phyloP scores from a whole-genome alignment of 192 early-diverging fungal genomes.

The Umbelopsis isabellina region DNA sequence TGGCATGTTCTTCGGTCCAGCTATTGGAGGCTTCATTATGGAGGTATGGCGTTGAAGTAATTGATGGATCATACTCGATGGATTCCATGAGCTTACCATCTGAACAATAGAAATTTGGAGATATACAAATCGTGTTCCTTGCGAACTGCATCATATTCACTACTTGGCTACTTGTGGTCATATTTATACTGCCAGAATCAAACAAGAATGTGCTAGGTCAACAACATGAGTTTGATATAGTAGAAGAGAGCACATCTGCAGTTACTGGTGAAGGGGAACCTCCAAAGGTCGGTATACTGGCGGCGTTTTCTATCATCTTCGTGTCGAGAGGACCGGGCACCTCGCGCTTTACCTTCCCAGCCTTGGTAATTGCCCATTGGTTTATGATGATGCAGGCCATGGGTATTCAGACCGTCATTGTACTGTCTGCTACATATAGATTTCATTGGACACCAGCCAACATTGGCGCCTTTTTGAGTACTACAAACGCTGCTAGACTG shows the following conservation, averaged over 20 bases:
- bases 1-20: conserved; percentile 8
- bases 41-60: neutral
- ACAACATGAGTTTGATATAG: conserved; percentile 21
- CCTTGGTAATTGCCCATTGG: conserved; percentile 2
- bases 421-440: conserved; percentile 14
- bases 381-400: conserved; percentile 20
- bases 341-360: neutral
- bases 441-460: conserved; percentile 14
- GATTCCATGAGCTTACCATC: neutral
- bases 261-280: neutral
- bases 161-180: conserved; percentile 1
- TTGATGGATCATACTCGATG: neutral
- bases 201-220: conserved; percentile 18
- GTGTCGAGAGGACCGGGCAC: conserved; percentile 3
- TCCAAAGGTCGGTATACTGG: neutral
- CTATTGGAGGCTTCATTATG: conserved; percentile 6
- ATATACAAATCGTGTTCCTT: neutral
- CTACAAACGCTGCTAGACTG: conserved; percentile 1
- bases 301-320: conserved; percentile 4
- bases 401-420: conserved; percentile 4
- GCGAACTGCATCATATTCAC: neutral
- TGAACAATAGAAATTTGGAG: neutral
- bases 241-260: neutral
- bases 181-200: conserved; percentile 4
- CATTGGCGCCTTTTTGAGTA: conserved; percentile 4